Evolutionary conservation across 208 protist genomes (phyloP), one percentile per base, ranked within the genome.

Genomic region (Hexamita inflata): DNA sequence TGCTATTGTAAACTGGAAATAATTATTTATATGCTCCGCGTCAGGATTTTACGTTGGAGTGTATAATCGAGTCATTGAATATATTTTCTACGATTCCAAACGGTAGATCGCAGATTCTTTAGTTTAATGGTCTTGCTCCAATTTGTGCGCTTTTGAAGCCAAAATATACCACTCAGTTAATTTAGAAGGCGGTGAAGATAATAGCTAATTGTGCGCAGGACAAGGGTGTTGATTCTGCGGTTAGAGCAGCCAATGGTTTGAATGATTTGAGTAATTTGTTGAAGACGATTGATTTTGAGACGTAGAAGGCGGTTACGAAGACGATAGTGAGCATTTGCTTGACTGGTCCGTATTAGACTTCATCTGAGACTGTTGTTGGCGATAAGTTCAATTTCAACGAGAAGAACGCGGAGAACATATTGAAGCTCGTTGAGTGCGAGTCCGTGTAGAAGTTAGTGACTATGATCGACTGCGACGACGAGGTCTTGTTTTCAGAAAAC

Each of bases 171-270:
- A 34, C 64, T 49, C 9, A 34, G 9, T 15, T 70, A 38, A 40
- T 9, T 35, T 38, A 70, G n/a, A 7, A 34, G 4, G 28, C 38
- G 15, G 64, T 70, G n/a, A 34, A 7, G 2, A 70, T 70, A 28
- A 45, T 70, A 49, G 64, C 64, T 11, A 70, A 70, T 70, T 70
- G 64, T 38, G 64, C 64, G 9, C 35, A 70, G 42, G 64, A 70
- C n/a, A 15, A 7, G 9, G 64, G 64, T 57, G 64, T 70, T 32
- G 64, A 70, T 38, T 70, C 9, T 15, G 35, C 64, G 4, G 64
- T 70, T 32, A 35, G 64, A 70, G 42, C 26, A 49, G 64, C 64
- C 38, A 34, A 34, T n/a, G 64, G 64, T 45, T 34, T 70, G 2
- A 38, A n/a, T 11, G 9, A 42, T n/a, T 38, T 70, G 26, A 45